phyloP scores from a whole-genome alignment of 129 eudicot species.

The Centella asiatica region DNA sequence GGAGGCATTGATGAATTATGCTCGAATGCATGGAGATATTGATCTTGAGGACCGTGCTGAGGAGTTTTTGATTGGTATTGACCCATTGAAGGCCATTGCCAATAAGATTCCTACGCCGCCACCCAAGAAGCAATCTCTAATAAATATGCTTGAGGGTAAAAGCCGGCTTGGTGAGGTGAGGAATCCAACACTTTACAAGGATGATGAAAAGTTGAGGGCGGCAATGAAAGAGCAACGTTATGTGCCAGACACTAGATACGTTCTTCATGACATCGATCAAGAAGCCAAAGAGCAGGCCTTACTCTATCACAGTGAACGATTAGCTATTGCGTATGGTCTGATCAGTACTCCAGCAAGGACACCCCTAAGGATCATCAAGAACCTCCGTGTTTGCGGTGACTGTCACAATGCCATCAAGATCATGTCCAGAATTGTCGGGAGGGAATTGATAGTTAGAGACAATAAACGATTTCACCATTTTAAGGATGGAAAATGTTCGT shows the following conservation, averaged over 20 bases:
- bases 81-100: neutral
- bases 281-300: neutral
- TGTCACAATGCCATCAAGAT: neutral
- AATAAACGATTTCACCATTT: neutral
- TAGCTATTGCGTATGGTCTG: neutral
- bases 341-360: neutral
- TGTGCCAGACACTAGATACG: neutral
- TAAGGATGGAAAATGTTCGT: neutral
- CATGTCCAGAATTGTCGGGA: neutral
- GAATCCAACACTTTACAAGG: neutral
- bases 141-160: neutral
- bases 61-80: neutral
- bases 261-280: conserved; percentile 1
- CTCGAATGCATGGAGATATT: conserved; percentile 1
- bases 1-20: neutral
- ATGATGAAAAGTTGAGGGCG: neutral
- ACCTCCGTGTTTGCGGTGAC: too few relatives aligned
- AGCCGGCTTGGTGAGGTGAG: neutral
- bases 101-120: neutral
- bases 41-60: neutral
- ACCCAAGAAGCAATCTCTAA: neutral
- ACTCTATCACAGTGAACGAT: neutral
- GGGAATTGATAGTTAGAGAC: neutral
- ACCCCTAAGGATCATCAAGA: neutral
- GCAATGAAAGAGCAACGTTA: neutral